phyloP scores from a whole-genome alignment of 2,329 filamentous ascomycete genomes.

The Neonectria punicea region DNA sequence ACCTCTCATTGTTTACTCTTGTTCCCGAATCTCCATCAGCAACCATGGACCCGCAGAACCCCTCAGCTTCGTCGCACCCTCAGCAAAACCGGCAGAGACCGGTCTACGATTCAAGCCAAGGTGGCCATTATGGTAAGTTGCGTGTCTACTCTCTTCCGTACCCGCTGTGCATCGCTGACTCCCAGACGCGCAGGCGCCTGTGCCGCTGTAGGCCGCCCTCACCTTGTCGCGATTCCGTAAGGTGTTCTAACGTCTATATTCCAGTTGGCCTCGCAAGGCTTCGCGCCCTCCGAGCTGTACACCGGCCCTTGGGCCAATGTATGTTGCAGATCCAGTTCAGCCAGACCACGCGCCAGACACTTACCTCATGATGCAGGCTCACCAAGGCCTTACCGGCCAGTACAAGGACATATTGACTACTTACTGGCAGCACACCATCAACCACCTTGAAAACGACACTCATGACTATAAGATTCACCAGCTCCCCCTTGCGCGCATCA shows the following conservation, averaged over 20 bases:
- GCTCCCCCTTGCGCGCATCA: constrained; percentile 95
- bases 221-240: constrained; percentile 2
- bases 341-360: not conserved
- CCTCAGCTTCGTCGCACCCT: constrained; percentile 62
- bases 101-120: constrained; percentile 78
- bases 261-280: constrained; percentile 86
- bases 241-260: constrained; percentile 25
- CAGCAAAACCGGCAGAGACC: constrained; percentile 70
- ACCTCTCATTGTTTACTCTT: constrained; percentile 30
- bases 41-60: constrained; percentile 55
- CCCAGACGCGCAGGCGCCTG: constrained; percentile 55
- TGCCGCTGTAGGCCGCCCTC: constrained; percentile 51
- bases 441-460: constrained; percentile 90
- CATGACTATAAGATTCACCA: constrained; percentile 99
- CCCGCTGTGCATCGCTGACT: constrained; percentile 26
- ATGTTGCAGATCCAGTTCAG: constrained; percentile 47
- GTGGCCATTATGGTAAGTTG: constrained; percentile 79
- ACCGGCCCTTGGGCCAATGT: constrained; percentile 96
- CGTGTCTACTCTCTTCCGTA: constrained; percentile 3
- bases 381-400: constrained; percentile 90
- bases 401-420: constrained; percentile 98
- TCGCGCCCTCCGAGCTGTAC: constrained; percentile 92
- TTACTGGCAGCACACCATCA: constrained; percentile 99
- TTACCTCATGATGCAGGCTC: constrained; percentile 69
- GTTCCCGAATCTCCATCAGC: constrained; percentile 16